phyloP scores from a whole-genome alignment of 371 early-diverging fungal genomes.

The Mucor lusitanicus region DNA sequence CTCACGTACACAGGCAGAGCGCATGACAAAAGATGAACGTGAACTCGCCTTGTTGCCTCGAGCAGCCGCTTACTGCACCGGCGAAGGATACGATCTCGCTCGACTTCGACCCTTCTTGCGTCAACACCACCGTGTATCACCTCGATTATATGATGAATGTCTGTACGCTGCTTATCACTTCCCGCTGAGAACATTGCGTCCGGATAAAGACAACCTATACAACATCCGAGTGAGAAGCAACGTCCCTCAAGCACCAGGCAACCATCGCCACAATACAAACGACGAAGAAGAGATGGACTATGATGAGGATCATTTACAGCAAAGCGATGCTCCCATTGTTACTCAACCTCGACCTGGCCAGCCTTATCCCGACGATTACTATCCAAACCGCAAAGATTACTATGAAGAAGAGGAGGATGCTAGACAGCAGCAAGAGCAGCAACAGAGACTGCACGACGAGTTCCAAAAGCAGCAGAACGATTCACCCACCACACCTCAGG shows the following conservation, averaged over 20 bases:
- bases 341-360: slow-evolving; percentile 19
- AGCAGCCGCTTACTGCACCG: slow-evolving; percentile 93
- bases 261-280: neutral
- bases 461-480: slow-evolving; percentile 7
- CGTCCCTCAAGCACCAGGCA: neutral
- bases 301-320: slow-evolving; percentile 41
- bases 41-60: slow-evolving; percentile 63
- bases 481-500: neutral
- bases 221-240: slow-evolving; percentile 43
- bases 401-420: slow-evolving; percentile 6
- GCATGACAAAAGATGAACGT: slow-evolving; percentile 65
- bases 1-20: slow-evolving; percentile 63
- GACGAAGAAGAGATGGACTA: slow-evolving; percentile 50
- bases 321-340: slow-evolving; percentile 4
- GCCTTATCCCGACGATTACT: slow-evolving; percentile 19
- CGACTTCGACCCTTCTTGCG: slow-evolving; percentile 58
- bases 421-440: slow-evolving; percentile 5
- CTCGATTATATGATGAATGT: slow-evolving; percentile 65
- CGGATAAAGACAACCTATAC: slow-evolving; percentile 42
- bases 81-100: slow-evolving; percentile 68
- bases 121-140: slow-evolving; percentile 54
- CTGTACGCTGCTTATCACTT: slow-evolving; percentile 67
- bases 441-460: slow-evolving; percentile 5
- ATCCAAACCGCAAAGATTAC: slow-evolving; percentile 3
- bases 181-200: slow-evolving; percentile 53